Base-by-base conservation (phyloP, 176 grass and related monocot genomes). In the Leersia perrieri region DNA sequence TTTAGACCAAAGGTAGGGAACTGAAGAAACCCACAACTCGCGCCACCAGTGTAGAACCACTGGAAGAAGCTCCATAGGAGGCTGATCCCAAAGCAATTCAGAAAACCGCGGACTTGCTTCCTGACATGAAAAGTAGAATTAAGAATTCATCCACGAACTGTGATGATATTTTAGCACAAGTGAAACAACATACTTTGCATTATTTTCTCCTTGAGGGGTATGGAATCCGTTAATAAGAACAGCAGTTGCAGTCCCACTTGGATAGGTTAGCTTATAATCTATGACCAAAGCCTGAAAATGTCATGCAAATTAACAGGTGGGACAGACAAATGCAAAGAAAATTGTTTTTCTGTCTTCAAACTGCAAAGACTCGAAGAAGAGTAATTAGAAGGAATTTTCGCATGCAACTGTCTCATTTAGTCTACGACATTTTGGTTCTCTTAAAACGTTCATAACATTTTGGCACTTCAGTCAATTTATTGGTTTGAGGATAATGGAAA, bases 181-280 rank as follows among this genome's bases (percentile, higher is more conserved):
- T 66, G 66, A 76, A 15, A 33, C 30, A 0, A 1, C 49, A 39
- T 89, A 97, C 91, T 97, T 94, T 33, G 94, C 91, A 86, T 83
- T 89, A 10, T 85, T 70, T 81, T 97, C 94, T 80, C 94, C 94
- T 80, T 70, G 92, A 47, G 87, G 72, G 18, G 91, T 97, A 80
- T 97, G 94, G 70, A 97, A 97, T 53, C 94, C 94, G 33, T 97
- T 97, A 75, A 94, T 94, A 25, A 97, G 91, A 63, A 94, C 91
- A 79, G 94, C 91, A 51, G 94, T 94, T 33, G 92, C 94, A 28
- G 91, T 92, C 23, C 94, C 94, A 64, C 91, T 97, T 80, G 91
- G 94, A 87, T 97, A 97, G 73, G 85, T 92, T 69, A 97, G 60
- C 61, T 94, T 90, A 70, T 92, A 97, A 31, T 97, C 91, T 63